These are phyloP conservation scores for Amanita rimosa DNA, from an alignment of 768 basidiomycete genomes.

Conservation along the genomic window DNA sequence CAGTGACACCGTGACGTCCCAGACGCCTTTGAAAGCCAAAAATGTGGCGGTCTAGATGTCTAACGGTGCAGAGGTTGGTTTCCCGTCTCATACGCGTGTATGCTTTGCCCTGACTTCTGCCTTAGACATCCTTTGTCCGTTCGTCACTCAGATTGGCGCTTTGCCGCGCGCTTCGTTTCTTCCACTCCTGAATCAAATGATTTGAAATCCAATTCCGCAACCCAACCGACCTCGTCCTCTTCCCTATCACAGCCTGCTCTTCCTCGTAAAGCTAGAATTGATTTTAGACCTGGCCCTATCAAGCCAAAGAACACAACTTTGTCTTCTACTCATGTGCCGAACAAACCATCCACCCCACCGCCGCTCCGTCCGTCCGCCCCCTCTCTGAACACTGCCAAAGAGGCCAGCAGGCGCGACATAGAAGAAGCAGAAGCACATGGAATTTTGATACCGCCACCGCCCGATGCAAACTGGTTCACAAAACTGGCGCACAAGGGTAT, in stretches of 20 bases:
- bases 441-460: conserved; percentile 54
- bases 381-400: conserved; percentile 25
- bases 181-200: conserved; percentile 8
- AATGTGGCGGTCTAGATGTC: conserved; percentile 13
- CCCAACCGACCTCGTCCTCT: background rate
- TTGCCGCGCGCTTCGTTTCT: conserved; percentile 7
- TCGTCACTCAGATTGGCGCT: background rate
- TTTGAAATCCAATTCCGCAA: background rate
- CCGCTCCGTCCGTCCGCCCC: conserved; percentile 15
- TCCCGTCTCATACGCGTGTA: background rate
- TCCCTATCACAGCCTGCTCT: conserved; percentile 6
- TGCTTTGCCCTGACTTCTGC: background rate
- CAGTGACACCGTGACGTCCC: background rate
- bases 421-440: conserved; percentile 57
- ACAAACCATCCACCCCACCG: conserved; percentile 20
- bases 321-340: conserved; percentile 14
- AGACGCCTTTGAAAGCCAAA: background rate
- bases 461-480: conserved; percentile 44
- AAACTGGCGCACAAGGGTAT: conserved; percentile 37
- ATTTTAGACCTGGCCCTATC: conserved; percentile 54
- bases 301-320: conserved; percentile 23
- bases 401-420: conserved; percentile 51
- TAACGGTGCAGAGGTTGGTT: conserved; percentile 8
- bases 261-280: conserved; percentile 35
- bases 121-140: background rate